Evolutionary conservation across 2,329 filamentous ascomycete genomes (phyloP).

Genomic region (Fusarium sacchari): DNA sequence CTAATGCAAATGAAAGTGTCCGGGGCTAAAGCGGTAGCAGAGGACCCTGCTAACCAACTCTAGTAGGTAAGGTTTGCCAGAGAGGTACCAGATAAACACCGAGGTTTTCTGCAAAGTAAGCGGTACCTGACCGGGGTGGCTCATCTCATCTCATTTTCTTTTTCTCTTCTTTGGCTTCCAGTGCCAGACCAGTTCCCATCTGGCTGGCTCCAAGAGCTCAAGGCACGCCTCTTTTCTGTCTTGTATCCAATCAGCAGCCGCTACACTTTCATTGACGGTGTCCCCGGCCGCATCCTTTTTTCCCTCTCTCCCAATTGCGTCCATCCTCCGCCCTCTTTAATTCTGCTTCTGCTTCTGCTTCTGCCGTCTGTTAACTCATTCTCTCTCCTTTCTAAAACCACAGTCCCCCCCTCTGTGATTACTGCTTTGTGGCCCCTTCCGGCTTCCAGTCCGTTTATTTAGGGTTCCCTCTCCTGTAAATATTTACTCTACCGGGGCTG

Average conservation of each 20-base stretch:
- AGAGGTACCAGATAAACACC: slow-evolving; percentile 9
- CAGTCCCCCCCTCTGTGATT: slow-evolving; percentile 2
- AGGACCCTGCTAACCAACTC: slow-evolving; percentile 22
- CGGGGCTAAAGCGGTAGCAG: slow-evolving; percentile 22
- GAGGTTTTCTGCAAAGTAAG: neutral
- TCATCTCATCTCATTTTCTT: slow-evolving; percentile 32
- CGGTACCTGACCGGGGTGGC: slow-evolving; percentile 22
- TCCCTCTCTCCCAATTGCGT: slow-evolving; percentile 2
- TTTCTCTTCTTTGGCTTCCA: slow-evolving; percentile 31
- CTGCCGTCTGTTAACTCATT: neutral
- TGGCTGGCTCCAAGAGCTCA: slow-evolving; percentile 22
- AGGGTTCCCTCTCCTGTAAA: slow-evolving; percentile 21
- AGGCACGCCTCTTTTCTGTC: slow-evolving; percentile 18
- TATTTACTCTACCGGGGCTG: slow-evolving; percentile 4
- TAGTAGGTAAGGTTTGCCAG: slow-evolving; percentile 9
- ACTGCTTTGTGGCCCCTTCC: slow-evolving; percentile 3
- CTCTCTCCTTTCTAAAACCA: slow-evolving; percentile 19
- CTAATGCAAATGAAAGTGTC: slow-evolving; percentile 26
- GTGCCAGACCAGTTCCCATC: slow-evolving; percentile 24
- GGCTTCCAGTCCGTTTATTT: slow-evolving; percentile 26
- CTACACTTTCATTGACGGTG: slow-evolving; percentile 21
- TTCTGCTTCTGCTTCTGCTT: slow-evolving; percentile 18
- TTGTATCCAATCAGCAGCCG: slow-evolving; percentile 26
- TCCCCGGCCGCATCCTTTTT: slow-evolving; percentile 31
- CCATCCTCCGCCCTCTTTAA: neutral